Base-by-base conservation (phyloP, 108 stramenopile species). In the Seminavis robusta region DNA sequence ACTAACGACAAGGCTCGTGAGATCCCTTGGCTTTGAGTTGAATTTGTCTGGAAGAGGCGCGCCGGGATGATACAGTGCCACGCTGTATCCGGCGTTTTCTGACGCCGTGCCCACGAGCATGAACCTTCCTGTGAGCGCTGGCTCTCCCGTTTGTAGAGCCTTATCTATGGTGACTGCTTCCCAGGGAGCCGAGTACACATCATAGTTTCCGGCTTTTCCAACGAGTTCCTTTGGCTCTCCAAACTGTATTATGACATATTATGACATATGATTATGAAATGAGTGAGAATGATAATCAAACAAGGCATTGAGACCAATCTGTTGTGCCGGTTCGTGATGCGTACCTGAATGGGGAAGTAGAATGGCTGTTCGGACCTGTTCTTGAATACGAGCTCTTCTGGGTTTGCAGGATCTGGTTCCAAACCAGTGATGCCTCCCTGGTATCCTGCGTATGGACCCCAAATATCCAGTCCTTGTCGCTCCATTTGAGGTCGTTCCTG, bases 331-430 rank as follows among this genome's bases (percentile, higher is more conserved):
- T n/a, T n/a, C n/a, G n/a, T n/a, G n/a, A n/a, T n/a, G n/a, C n/a
- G n/a, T n/a, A n/a, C n/a, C n/a, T n/a, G n/a, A 47, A 44, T 26
- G 7, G 63, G 63, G 24, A 52, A 55, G 27, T 65, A 65, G 19
- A 47, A 55, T 1, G 19, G 16, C 0, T 65, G 44, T 38, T 55
- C 53, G 1, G 34, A 15, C 16, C 63, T 24, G 6, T 38, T 20
- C 10, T 11, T 4, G 23, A 43, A 21, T 6, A 6, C 15, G n/a
- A 4, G 5, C 15, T 43, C 4, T 6, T 6, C 21, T 10, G 10
- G 10, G 15, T 43, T 21, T n/a, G 6, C 15, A 10, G 5, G 5
- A 15, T 43, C 21, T 43, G 42, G 42, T 43, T n/a, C 42, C 4
- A 15, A 5, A 6, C 42, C 42, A 25, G 36, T 25, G 20, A 43